Base-by-base conservation (phyloP, 306 rosid species). In the Inga oerstediana region DNA sequence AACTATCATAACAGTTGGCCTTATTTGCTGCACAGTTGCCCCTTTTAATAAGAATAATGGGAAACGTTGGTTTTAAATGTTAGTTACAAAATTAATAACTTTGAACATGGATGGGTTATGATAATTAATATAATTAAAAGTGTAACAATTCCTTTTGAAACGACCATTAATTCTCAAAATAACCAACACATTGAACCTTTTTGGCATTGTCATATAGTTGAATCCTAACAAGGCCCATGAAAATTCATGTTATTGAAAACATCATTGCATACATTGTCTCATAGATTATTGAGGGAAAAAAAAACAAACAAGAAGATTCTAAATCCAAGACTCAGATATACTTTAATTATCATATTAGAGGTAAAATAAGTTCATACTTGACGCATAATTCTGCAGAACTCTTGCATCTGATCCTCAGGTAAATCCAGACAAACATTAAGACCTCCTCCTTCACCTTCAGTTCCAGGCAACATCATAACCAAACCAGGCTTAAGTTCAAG, bases 401-500 rank as follows among this genome's bases (percentile, higher is more conserved):
- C 83, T 3, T 75, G 73, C 89, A 86, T 84, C 37, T 86, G 88
- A 71, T 88, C 86, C 34, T 72, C n/a, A 41, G 79, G 86, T 8
- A 88, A 76, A 65, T 80, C 84, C 46, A 84, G 19, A 58, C 88
- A 86, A 35, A 86, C n/a, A 74, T 11, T 84, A 75, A 88, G 78
- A 12, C 89, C 84, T 51, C 91, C 86, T 48, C 88, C 91, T 56
- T 81, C 76, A 39, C 74, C 86, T 4, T 65, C 46, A 37, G 65
- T 16, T 30, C 88, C 86, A 17, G 88, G 89, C 84, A 88, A 72
- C 12, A 88, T 16, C 85, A 86, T 81, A 39, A 81, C 88, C 74
- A 88, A 73, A 64, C 91, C 85, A 75, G 86, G 85, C 80, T 86
- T 88, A 79, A 79, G 81, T 8, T 35, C 32, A 79, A 84, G 75